phyloP scores from a whole-genome alignment of 345 rosid genomes.

The Rhodamnia argentea region DNA sequence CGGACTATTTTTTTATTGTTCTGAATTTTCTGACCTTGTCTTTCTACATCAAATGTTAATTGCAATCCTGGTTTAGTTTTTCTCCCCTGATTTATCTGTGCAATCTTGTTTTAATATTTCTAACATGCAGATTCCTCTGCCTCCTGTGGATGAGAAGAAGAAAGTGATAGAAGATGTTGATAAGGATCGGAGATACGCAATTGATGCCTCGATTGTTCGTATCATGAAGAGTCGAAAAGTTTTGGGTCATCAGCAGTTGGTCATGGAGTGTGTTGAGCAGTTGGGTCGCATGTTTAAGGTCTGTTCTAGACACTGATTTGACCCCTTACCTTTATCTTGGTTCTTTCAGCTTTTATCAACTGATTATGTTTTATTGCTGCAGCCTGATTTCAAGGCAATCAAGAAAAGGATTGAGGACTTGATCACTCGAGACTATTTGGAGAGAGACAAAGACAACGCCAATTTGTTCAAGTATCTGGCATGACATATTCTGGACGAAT shows the following conservation, averaged over 20 bases:
- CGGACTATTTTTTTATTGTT: too few relatives aligned
- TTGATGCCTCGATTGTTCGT: conserved; percentile 96
- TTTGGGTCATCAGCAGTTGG: conserved; percentile 76
- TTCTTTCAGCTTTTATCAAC: neutral
- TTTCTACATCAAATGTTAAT: neutral
- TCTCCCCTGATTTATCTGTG: neutral
- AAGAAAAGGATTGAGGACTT: conserved; percentile 95
- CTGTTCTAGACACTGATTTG: neutral
- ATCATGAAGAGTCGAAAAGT: conserved; percentile 94
- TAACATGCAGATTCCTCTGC: conserved; percentile 71
- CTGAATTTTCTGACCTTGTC: neutral
- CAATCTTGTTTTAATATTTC: neutral
- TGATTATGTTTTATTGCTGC: conserved; percentile 29
- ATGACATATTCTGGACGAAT: neutral
- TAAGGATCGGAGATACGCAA: conserved; percentile 82
- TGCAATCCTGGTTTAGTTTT: neutral
- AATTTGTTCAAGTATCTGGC: conserved; percentile 77
- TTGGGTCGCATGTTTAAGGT: conserved; percentile 97
- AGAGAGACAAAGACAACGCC: conserved; percentile 76
- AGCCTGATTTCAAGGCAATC: conserved; percentile 95
- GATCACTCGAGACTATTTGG: conserved; percentile 79
- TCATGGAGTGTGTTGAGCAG: conserved; percentile 86
- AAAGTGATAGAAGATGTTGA: conserved; percentile 91
- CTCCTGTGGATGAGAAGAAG: conserved; percentile 88
- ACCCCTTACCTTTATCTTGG: neutral